phyloP scores from a whole-genome alignment of 345 rosid species.

The Schrenkiella parvula region DNA sequence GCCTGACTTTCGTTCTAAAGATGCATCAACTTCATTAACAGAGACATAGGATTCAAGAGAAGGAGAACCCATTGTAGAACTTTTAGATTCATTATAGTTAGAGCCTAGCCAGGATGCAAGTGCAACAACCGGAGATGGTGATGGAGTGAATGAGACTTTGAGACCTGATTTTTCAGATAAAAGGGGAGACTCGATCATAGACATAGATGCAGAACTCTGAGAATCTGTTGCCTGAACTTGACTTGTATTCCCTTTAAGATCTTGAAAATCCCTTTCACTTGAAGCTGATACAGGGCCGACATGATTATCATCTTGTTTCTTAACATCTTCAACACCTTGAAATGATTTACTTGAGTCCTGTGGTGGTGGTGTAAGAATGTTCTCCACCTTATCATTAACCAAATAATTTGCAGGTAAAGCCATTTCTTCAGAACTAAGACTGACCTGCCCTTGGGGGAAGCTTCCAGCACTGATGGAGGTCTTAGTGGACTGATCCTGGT shows the following conservation, averaged over 20 bases:
- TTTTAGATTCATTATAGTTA: slow-evolving; percentile 50
- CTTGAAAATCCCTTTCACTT: slow-evolving; percentile 44
- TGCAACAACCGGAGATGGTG: slow-evolving; percentile 72
- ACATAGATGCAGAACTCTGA: slow-evolving; percentile 61
- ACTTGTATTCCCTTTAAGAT: slow-evolving; percentile 36
- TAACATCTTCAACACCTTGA: slow-evolving; percentile 46
- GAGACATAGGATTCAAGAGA: slow-evolving; percentile 67
- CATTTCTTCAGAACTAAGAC: slow-evolving; percentile 82
- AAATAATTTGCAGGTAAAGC: slow-evolving; percentile 40
- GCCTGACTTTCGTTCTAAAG: slow-evolving; percentile 60
- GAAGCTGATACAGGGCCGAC: slow-evolving; percentile 52
- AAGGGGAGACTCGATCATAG: slow-evolving; percentile 62
- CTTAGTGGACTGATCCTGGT: slow-evolving; percentile 72
- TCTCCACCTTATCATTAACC: slow-evolving; percentile 48
- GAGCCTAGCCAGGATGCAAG: slow-evolving; percentile 81
- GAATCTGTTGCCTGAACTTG: slow-evolving; percentile 50
- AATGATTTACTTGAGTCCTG: slow-evolving; percentile 49
- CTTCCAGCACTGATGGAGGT: slow-evolving; percentile 86
- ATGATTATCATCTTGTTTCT: slow-evolving; percentile 41
- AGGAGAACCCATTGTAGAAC: slow-evolving; percentile 46
- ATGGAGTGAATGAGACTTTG: slow-evolving; percentile 50
- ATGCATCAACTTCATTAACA: slow-evolving; percentile 60
- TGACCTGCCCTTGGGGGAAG: slow-evolving; percentile 81
- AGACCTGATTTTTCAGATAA: slow-evolving; percentile 75
- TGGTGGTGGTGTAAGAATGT: slow-evolving; percentile 35